These are phyloP conservation scores for Saccharomycopsis capsularis DNA, from an alignment of 805 yeast genomes.

Conservation along the genomic window DNA sequence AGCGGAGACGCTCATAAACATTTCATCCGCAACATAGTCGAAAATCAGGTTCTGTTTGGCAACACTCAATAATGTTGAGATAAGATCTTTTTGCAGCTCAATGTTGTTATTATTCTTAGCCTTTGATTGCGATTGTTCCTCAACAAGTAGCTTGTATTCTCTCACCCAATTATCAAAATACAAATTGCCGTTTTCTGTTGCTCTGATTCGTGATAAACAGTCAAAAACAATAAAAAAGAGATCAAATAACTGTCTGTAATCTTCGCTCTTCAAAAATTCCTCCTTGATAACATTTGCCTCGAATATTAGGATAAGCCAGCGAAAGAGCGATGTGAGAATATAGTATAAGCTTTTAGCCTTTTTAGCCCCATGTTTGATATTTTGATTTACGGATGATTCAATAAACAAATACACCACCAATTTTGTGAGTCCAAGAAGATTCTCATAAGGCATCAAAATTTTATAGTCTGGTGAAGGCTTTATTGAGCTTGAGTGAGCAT, in stretches of 20 bases:
- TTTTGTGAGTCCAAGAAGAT: slow-evolving; percentile 1
- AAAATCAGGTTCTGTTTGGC: not conserved
- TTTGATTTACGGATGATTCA: not conserved
- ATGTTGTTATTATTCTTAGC: not conserved
- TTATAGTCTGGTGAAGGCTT: not conserved
- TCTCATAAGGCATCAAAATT: not conserved
- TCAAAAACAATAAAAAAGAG: slow-evolving; percentile 13
- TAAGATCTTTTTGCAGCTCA: not conserved
- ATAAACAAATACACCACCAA: slow-evolving; percentile 2
- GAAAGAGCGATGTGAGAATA: not conserved
- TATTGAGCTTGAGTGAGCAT: not conserved
- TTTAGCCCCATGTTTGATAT: slow-evolving; percentile 3
- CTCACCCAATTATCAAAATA: slow-evolving; percentile 15
- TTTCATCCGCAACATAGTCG: not conserved
- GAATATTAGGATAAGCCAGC: not conserved
- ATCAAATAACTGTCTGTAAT: not conserved
- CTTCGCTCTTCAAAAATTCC: not conserved
- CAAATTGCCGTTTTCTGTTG: slow-evolving; percentile 5
- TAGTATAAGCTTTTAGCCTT: slow-evolving; percentile 5
- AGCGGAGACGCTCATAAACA: slow-evolving; percentile 2
- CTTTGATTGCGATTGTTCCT: slow-evolving; percentile 7
- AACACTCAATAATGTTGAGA: not conserved
- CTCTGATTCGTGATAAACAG: slow-evolving; percentile 17
- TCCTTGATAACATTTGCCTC: not conserved
- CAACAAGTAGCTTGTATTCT: slow-evolving; percentile 13